Percentiles rank a stretch among this genome's conserved stretches.
Evolutionary conservation across 2,329 filamentous ascomycete species (phyloP).

Genomic region (Beauveria sp.): DNA sequence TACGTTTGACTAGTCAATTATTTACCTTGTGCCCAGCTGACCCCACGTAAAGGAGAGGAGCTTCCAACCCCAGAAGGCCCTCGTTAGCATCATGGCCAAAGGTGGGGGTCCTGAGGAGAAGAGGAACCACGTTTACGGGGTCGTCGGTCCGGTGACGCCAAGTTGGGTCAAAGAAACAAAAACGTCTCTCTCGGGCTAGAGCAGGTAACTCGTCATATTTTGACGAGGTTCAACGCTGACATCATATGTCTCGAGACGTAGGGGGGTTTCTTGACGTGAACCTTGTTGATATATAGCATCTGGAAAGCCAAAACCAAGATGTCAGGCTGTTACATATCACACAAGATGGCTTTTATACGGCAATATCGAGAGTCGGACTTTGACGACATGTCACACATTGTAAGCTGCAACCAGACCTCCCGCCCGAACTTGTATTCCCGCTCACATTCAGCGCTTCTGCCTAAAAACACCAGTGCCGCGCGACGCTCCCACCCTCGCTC

Average conservation of each 20-base stretch:
- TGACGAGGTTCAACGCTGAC: neutral
- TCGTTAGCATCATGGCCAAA: neutral
- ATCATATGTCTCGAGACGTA: neutral
- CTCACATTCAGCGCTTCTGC: no score
- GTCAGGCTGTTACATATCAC: neutral
- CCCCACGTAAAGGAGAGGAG: neutral
- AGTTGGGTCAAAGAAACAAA: neutral
- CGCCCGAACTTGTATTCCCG: neutral
- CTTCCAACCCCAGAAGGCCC: neutral
- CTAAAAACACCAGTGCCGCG: slow-evolving; percentile 32
- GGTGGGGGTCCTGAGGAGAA: neutral
- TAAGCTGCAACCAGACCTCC: slow-evolving; percentile 18
- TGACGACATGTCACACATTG: slow-evolving; percentile 33
- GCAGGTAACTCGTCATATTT: neutral
- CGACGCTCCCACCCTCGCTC: slow-evolving; percentile 38
- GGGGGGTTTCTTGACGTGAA: no score
- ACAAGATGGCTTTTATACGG: slow-evolving; percentile 37
- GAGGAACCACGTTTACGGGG: neutral
- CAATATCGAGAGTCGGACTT: slow-evolving; percentile 31
- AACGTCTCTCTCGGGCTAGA: neutral
- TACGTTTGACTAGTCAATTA: neutral
- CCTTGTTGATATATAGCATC: neutral
- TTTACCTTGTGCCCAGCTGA: neutral
- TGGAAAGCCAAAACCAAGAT: neutral
- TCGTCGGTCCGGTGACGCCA: neutral